These are phyloP conservation scores for Thielaviopsis punctulata DNA, from an alignment of 2,329 filamentous ascomycete species.

Conservation along the genomic window DNA sequence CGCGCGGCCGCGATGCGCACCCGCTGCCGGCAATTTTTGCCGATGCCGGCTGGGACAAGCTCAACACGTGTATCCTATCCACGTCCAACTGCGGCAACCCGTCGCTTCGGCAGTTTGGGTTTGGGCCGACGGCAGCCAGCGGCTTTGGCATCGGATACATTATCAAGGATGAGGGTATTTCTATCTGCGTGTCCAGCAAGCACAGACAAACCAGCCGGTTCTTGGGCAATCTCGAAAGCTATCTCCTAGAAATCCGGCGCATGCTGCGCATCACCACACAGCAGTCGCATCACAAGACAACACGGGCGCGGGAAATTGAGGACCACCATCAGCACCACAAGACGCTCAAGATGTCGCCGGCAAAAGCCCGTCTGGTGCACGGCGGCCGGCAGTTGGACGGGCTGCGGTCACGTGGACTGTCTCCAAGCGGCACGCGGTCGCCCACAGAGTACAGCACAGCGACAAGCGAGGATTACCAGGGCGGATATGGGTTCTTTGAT, in stretches of 20 bases:
- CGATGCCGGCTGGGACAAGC: conserved; percentile 80
- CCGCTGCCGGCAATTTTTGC: conserved; percentile 65
- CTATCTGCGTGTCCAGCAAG: conserved; percentile 83
- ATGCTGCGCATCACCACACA: conserved; percentile 53
- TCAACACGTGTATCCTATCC: conserved; percentile 85
- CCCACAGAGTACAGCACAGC: conserved; percentile 50
- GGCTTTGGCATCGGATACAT: conserved; percentile 98
- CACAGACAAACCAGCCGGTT: conserved; percentile 86
- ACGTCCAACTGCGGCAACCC: conserved; percentile 99
- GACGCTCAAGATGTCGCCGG: neutral
- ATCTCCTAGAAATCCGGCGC: conserved; percentile 78
- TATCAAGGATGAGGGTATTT: conserved; percentile 68
- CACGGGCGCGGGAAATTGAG: conserved; percentile 38
- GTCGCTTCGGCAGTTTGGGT: conserved; percentile 84
- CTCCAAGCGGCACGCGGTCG: conserved; percentile 34
- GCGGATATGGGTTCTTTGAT: conserved; percentile 95
- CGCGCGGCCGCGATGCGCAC: conserved; percentile 28
- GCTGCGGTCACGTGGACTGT: conserved; percentile 26
- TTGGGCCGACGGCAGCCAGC: conserved; percentile 82
- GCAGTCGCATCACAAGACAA: conserved; percentile 24
- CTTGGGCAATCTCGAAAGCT: conserved; percentile 76
- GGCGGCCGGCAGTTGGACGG: conserved; percentile 27
- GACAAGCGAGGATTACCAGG: conserved; percentile 69
- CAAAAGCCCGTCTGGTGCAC: conserved; percentile 50
- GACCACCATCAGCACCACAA: neutral